Evolutionary conservation across 2,329 filamentous ascomycete species (phyloP).

Genomic region (Dendrostoma leiphaemia): DNA sequence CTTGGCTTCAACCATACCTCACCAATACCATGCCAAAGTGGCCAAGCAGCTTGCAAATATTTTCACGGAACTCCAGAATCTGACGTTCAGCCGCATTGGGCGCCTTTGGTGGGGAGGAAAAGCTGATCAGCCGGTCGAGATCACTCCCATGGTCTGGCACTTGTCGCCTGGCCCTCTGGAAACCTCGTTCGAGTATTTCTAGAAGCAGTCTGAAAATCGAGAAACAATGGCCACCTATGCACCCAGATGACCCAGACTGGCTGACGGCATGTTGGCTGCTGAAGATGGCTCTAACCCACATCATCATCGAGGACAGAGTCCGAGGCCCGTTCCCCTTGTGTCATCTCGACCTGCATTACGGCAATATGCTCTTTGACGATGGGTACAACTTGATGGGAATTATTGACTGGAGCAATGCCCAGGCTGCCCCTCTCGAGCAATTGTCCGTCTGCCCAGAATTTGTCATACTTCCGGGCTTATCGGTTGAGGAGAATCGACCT

Average conservation of each 20-base stretch:
- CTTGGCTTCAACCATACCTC: not conserved
- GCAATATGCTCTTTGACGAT: constrained; percentile 40
- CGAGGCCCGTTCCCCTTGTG: constrained; percentile 36
- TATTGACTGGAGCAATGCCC: constrained; percentile 34
- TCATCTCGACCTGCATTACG: constrained; percentile 32
- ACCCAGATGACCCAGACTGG: not conserved
- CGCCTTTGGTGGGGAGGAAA: not conserved
- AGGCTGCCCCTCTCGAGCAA: constrained; percentile 26
- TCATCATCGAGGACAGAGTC: constrained; percentile 1
- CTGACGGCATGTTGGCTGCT: not conserved
- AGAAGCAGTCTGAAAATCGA: not conserved
- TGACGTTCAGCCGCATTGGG: not conserved
- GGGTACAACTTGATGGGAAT: constrained; percentile 37
- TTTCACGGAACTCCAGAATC: not conserved
- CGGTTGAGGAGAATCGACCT: too few species aligned
- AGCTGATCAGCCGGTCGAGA: not conserved
- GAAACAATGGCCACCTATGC: not conserved
- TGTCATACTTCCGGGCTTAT: too few species aligned
- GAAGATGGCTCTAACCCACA: not conserved
- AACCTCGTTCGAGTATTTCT: too few species aligned
- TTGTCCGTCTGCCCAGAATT: too few species aligned
- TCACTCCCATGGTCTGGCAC: not conserved
- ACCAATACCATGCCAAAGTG: not conserved
- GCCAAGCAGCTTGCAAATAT: not conserved
- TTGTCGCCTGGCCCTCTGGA: not conserved